Conservation (phyloP, 1,284 basidiomycete genomes). For the Phellopilus nigrolimitatus region DNA sequence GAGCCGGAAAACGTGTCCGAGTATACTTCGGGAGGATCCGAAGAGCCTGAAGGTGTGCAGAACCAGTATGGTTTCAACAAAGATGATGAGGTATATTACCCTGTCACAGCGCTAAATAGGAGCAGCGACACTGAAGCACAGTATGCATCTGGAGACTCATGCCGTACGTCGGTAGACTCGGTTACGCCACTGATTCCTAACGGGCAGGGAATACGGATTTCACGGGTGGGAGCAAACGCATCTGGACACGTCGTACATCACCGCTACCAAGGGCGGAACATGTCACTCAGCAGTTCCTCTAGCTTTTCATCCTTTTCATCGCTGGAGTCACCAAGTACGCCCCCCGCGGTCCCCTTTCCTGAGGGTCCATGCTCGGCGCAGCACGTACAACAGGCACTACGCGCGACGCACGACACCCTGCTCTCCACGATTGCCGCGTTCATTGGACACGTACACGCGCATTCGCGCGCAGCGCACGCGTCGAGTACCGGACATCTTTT, state of each 20-base stretch:
- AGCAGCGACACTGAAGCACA: background rate
- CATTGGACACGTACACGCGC: slow-evolving; percentile 94
- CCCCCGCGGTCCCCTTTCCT: slow-evolving; percentile 55
- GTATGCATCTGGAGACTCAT: background rate
- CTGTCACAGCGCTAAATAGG: background rate
- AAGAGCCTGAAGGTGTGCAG: slow-evolving; percentile 5
- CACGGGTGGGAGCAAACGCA: background rate
- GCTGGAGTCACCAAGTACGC: slow-evolving; percentile 41
- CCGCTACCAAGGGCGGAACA: slow-evolving; percentile 25
- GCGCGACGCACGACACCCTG: slow-evolving; percentile 81
- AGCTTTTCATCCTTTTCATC: slow-evolving; percentile 59
- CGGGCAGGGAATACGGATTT: background rate
- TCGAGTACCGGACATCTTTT: slow-evolving; percentile 91
- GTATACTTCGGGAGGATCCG: background rate
- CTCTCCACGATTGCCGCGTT: slow-evolving; percentile 94
- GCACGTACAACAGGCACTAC: slow-evolving; percentile 67
- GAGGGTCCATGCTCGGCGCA: slow-evolving; percentile 59
- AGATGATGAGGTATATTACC: slow-evolving; percentile 14
- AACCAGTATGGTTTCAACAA: slow-evolving; percentile 12
- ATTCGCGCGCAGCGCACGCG: slow-evolving; percentile 83
- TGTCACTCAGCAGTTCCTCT: slow-evolving; percentile 66
- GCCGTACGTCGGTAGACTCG: slow-evolving; percentile 4
- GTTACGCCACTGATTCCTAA: background rate
- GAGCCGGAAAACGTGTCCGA: slow-evolving; percentile 12
- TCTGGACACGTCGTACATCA: slow-evolving; percentile 9